Evolutionary conservation across 1,284 basidiomycete species (phyloP), one percentile per base, ranked within the genome.

Genomic region (Trametes sp.): DNA sequence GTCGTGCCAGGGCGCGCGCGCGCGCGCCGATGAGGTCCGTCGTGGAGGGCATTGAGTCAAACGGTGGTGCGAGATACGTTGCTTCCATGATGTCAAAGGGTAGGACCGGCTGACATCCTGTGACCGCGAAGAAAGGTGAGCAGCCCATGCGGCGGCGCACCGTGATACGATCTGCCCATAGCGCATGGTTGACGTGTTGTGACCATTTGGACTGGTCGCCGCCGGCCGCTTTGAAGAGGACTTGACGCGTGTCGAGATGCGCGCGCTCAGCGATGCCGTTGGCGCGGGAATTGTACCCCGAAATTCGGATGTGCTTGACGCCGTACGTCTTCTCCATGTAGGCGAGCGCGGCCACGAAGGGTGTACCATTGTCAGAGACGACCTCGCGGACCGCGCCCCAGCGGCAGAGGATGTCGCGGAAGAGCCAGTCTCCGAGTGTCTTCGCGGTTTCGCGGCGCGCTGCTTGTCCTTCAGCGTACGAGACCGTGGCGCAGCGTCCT

Each of bases 121-220:
- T 75, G 0, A 72, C 73, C 10, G 73, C 71, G 57, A 74, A 81
- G 55, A 77, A 82, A 0, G 80, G 80, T 0, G 71, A 78, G 35
- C 70, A 73, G 0, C 80, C 76, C 1, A 73, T 75, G 0, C 64
- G 56, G 8, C 70, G 60, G 0, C 70, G 62, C 1, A 74, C 64
- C 0, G 78, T 80, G 0, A 82, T 67, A 0, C 74, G 56, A 14
- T 84, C 79, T 0, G 78, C 76, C 80, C 80, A 84, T 41, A 82
- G 76, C 0, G 80, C 73, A 0, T 65, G 71, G 13, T 72, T 71
- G 0, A 72, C 61, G 0, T 66, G 51, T 0, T 57, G 23, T 0
- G 65, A 62, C 82, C 80, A 82, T 42, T 71, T 68, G 1, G 54
- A 45, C 53, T 72, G 55, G 23, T 80, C 72, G 0, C 77, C 78